Conservation (phyloP, 1,139 yeast species). For the Debaryomyces subglobosus region DNA sequence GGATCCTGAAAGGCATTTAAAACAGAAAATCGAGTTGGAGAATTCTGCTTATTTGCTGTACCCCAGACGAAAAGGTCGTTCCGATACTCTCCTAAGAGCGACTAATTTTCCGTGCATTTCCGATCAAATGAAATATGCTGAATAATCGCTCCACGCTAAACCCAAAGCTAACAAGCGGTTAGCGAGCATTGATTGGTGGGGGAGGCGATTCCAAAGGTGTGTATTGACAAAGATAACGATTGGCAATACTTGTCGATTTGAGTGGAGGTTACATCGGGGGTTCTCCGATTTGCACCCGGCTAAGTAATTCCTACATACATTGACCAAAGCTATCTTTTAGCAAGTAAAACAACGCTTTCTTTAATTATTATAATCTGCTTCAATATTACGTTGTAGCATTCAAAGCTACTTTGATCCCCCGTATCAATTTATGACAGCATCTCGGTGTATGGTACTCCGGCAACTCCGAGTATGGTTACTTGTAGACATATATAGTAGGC, state of each 20-base stretch:
- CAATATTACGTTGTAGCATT: too few species aligned
- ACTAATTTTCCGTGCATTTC: background rate
- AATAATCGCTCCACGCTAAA: background rate
- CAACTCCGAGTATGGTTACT: background rate
- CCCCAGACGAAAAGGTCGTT: constrained; percentile 2
- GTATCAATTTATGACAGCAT: background rate
- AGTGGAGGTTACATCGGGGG: background rate
- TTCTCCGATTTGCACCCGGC: background rate
- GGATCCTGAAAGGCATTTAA: background rate
- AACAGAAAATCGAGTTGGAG: background rate
- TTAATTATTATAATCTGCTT: background rate
- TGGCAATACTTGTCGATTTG: background rate
- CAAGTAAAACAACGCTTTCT: background rate
- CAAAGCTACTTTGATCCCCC: too few species aligned
- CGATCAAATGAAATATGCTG: constrained; percentile 1
- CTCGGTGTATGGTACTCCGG: background rate
- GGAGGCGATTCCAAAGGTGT: background rate
- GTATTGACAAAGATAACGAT: background rate
- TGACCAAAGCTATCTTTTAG: too few species aligned
- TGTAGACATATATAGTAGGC: too few species aligned
- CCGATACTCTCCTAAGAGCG: background rate
- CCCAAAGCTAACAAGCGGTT: background rate
- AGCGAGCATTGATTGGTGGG: constrained; percentile 2
- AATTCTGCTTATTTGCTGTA: constrained; percentile 1
- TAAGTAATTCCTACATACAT: background rate